Conservation (phyloP, 805 yeast species). For the Danielia oregonensis region DNA sequence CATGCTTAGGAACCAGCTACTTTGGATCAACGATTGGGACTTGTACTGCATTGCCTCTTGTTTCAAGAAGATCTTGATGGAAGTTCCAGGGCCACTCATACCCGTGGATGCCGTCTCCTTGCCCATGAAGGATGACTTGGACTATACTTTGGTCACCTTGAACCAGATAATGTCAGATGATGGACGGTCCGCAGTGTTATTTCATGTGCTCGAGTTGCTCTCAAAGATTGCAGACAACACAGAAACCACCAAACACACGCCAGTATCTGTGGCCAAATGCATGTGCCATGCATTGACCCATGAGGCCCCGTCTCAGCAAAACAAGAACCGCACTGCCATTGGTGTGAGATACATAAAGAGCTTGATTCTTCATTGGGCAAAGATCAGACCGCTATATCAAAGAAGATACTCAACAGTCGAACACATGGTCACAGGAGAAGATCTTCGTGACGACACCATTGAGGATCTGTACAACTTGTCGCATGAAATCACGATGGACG, state of each 20-base stretch:
- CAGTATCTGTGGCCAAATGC: constrained; percentile 41
- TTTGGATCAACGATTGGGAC: constrained; percentile 56
- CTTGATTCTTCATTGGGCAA: constrained; percentile 48
- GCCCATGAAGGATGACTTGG: constrained; percentile 50
- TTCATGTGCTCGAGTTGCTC: constrained; percentile 42
- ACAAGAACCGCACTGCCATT: constrained; percentile 45
- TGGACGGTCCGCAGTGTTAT: constrained; percentile 28
- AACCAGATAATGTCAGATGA: constrained; percentile 24
- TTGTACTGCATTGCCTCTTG: constrained; percentile 47
- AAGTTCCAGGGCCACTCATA: constrained; percentile 52
- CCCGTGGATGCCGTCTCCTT: constrained; percentile 45
- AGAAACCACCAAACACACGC: constrained; percentile 16
- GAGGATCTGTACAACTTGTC: constrained; percentile 32
- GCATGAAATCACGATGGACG: constrained; percentile 30
- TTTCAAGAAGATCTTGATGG: constrained; percentile 45
- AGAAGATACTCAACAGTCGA: constrained; percentile 13
- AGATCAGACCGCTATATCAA: constrained; percentile 18
- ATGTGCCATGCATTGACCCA: constrained; percentile 57
- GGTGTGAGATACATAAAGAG: constrained; percentile 53
- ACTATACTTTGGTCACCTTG: constrained; percentile 39
- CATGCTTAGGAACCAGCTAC: constrained; percentile 49
- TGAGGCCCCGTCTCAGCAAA: constrained; percentile 34
- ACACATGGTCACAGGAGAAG: constrained; percentile 14
- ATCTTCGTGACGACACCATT: constrained; percentile 7
- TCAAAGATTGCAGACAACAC: constrained; percentile 33